Conservation (phyloP, 2,329 filamentous ascomycete species). For the Fusarium sp. region DNA sequence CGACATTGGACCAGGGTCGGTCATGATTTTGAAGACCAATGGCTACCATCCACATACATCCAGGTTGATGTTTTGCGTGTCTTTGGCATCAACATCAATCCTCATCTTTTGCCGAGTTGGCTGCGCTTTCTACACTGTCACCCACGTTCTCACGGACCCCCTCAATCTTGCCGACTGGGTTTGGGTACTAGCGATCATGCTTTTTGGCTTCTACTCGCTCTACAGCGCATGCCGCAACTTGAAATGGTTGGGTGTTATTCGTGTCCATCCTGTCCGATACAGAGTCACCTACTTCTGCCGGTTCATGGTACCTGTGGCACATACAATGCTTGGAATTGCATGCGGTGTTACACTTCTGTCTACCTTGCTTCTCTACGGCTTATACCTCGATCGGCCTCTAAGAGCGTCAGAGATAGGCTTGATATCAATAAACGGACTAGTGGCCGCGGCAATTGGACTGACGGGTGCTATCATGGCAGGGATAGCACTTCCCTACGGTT, state of each 20-base stretch:
- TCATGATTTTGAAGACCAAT: slow-evolving; percentile 31
- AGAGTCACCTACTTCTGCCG: slow-evolving; percentile 12
- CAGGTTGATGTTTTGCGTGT: slow-evolving; percentile 21
- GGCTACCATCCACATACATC: slow-evolving; percentile 28
- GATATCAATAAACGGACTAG: slow-evolving; percentile 14
- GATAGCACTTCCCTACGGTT: slow-evolving; percentile 4
- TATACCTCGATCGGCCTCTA: slow-evolving; percentile 23
- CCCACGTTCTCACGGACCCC: slow-evolving; percentile 33
- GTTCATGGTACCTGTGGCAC: slow-evolving; percentile 26
- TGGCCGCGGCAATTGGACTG: slow-evolving; percentile 27
- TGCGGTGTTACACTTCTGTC: slow-evolving; percentile 27
- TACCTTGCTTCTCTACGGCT: slow-evolving; percentile 29
- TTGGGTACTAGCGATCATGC: slow-evolving; percentile 29
- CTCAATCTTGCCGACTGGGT: slow-evolving; percentile 35
- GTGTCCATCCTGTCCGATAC: slow-evolving; percentile 12
- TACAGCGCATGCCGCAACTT: slow-evolving; percentile 27
- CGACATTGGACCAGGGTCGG: slow-evolving; percentile 33
- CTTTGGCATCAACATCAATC: slow-evolving; percentile 22
- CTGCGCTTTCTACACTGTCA: slow-evolving; percentile 29
- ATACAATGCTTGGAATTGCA: slow-evolving; percentile 25
- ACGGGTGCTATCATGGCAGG: slow-evolving; percentile 19
- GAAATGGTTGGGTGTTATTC: slow-evolving; percentile 27
- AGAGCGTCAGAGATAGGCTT: slow-evolving; percentile 4
- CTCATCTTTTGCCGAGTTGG: slow-evolving; percentile 26
- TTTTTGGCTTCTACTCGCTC: slow-evolving; percentile 38